Evolutionary conservation across 306 rosid genomes (phyloP), one percentile per base, ranked within the genome.

Genomic region (Calophaca sinica): DNA sequence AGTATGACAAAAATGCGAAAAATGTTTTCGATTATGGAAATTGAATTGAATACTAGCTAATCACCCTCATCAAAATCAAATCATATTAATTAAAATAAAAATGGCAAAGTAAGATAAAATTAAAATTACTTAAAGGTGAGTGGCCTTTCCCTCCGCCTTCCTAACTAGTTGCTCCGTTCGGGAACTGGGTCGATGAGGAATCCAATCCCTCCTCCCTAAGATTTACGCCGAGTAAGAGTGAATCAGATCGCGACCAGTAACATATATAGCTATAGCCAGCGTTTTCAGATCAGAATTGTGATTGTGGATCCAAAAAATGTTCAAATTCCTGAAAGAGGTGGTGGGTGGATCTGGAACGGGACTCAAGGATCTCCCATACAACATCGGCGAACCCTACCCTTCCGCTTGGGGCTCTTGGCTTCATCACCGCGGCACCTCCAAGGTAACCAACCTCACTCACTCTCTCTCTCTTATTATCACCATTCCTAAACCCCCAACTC

Each of bases 391-490:
- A 14, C 90, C 99, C 38, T 92, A 90, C 60, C 81, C 96, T 33
- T 88, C 84, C 42, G 97, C 97, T 59, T 91, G 99, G 99, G 97
- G 99, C 46, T 94, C 99, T 29, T 94, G 99, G 99, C 74, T 89
- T 87, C 97, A 94, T 79, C 87, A 52, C 71, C 96, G 96, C 59
- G 97, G 89, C 80, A 90, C 96, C 72, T 85, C 93, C 75, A 92
- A 90, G 96, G 99, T 94, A 59, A 14, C 9, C 13, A 8, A 44
- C 49, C 29, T 49, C 15, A 4, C 63, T 71, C 65, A 5, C 12
- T 10, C 26, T 5, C 14, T 1, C 6, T 5, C 64, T 51, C 39
- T 46, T 69, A 15, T 4, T 33, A 33, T 4, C 2, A 1, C 4
- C 3, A 33, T 33, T 33, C 4, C 2, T 33, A 32, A 32, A 2